Conservation (phyloP, 2,329 filamentous ascomycete genomes). For the Fusarium pseudocircinatum region DNA sequence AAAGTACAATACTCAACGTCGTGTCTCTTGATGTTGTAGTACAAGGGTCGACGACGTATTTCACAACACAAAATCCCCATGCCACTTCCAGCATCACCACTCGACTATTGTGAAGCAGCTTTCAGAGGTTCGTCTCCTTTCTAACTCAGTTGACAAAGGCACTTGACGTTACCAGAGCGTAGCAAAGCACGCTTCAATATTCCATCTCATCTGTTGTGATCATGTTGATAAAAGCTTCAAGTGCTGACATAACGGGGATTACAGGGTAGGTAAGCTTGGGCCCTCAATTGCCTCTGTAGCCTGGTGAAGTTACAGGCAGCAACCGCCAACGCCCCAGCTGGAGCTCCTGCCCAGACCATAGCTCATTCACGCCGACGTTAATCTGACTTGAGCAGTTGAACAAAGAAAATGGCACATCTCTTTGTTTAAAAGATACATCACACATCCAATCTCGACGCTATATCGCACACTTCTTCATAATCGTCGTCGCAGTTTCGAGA, state of each 20-base stretch:
- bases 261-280: slow-evolving; percentile 12
- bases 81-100: neutral
- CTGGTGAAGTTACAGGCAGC: slow-evolving; percentile 25
- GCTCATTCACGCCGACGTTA: neutral
- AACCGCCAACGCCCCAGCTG: slow-evolving; percentile 15
- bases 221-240: neutral
- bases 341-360: slow-evolving; percentile 3
- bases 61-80: neutral
- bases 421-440: neutral
- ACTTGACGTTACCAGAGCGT: neutral
- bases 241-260: slow-evolving; percentile 7
- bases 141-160: neutral
- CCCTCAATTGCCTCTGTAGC: slow-evolving; percentile 13
- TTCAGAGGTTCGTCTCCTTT: neutral
- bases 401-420: neutral
- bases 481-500: neutral
- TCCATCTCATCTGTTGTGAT: neutral
- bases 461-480: too few species aligned
- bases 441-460: neutral
- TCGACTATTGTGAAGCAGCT: neutral
- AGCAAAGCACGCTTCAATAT: neutral
- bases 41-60: neutral
- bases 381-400: slow-evolving; percentile 1
- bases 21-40: neutral
- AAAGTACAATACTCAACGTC: neutral